Percentiles rank a stretch among this genome's conserved stretches.
These are phyloP conservation scores for Misopates orontium DNA, from an alignment of 257 asterid species.

Conservation along the genomic window DNA sequence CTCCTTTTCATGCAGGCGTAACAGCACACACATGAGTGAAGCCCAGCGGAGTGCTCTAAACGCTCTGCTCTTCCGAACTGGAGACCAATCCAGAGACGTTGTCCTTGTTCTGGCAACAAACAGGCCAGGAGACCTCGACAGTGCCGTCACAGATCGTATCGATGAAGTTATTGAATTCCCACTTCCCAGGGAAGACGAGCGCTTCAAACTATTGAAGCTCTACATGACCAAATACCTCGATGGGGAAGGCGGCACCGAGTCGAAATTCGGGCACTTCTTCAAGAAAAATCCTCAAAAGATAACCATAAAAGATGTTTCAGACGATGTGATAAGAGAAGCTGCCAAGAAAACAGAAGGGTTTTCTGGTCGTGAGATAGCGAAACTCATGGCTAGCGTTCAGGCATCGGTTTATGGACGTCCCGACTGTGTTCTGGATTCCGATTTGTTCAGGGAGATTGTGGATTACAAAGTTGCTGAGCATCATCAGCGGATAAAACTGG, in stretches of 20 bases:
- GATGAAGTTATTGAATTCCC: conserved; percentile 99
- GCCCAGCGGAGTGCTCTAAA: conserved; percentile 92
- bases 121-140: conserved; percentile 92
- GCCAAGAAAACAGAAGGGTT: conserved; percentile 74
- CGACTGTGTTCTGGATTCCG: conserved; percentile 70
- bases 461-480: conserved; percentile 87
- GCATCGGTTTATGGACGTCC: conserved; percentile 90
- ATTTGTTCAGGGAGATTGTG: conserved; percentile 69
- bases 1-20: conserved; percentile 54
- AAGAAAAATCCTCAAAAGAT: conserved; percentile 62
- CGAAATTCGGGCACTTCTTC: conserved; percentile 54
- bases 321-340: conserved; percentile 68
- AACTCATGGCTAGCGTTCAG: conserved; percentile 91
- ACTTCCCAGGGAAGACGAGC: conserved; percentile 83
- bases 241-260: conserved; percentile 47
- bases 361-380: conserved; percentile 95
- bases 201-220: conserved; percentile 78
- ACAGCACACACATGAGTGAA: conserved; percentile 95
- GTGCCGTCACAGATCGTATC: conserved; percentile 89
- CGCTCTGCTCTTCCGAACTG: conserved; percentile 90
- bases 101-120: conserved; percentile 96
- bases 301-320: conserved; percentile 58
- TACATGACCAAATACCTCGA: conserved; percentile 75
- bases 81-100: conserved; percentile 94
- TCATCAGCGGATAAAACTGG: conserved; percentile 73